Evolutionary conservation across 345 rosid genomes (phyloP), one percentile per base, ranked within the genome.

Genomic region (Gossypium australe): DNA sequence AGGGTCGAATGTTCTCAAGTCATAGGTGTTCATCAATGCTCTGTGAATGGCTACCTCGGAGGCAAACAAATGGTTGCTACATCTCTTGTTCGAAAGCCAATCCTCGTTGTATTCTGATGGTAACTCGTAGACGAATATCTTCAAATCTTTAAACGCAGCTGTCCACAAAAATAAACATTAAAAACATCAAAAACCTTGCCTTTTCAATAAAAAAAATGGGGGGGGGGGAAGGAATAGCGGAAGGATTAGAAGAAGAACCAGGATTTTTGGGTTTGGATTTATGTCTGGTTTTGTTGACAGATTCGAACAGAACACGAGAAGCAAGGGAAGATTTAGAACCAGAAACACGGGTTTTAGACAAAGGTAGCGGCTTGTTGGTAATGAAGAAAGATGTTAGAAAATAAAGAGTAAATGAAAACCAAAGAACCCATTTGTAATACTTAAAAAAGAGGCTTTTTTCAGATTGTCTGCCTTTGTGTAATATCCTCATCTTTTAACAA

Each of bases 21-120:
- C 85, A 71, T 85, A 27, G 72, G 88, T 85, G 75, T 84, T 86
- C 47, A 85, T 76, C 3, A 90, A 18, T 0, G 98, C 97, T 67
- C 75, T 86, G 78, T 95, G 99, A 17, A 95, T 84, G 7, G 98
- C 97, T 9, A 95, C 99, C 86, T 95, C 99, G 6, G 99, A 83
- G 16, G 99, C 99, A 51, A 95, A 95, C 80, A 95, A 81, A 63
- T 95, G 99, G 80, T 62, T 89, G 82, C 87, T 84, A 79, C 99
- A 95, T 10, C 98, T 80, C n/a, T 88, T 85, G 83, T 95, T 87
- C 7, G 85, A 76, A 60, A 95, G 84, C 99, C 99, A 95, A 12
- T 89, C 88, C 41, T 67, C 76, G 82, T 93, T 95, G 84, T 82
- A 95, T 81, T 84, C 86, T 1, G 94, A 75, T 3, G 97, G 98